These are phyloP conservation scores for Echinosophora koreensis DNA, from an alignment of 306 rosid genomes.

Conservation along the genomic window DNA sequence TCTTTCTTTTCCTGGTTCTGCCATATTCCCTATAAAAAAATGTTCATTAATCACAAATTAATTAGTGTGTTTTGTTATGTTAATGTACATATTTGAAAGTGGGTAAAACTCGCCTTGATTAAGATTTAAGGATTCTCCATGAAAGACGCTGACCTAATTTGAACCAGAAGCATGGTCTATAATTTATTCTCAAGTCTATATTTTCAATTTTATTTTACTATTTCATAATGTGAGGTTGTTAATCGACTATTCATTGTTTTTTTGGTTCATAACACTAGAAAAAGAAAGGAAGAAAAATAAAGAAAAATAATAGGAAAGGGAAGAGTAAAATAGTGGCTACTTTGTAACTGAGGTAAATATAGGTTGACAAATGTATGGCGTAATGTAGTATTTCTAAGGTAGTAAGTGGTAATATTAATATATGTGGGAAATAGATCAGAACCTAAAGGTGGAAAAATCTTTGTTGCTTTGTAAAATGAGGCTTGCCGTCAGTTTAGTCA, in stretches of 20 bases:
- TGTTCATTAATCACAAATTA: background rate
- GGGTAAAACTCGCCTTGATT: background rate
- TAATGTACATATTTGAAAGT: background rate
- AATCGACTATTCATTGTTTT: background rate
- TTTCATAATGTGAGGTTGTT: background rate
- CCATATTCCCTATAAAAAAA: slow-evolving; percentile 21
- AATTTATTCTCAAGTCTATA: background rate
- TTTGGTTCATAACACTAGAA: background rate
- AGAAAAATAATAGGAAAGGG: background rate
- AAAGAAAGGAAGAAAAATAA: background rate
- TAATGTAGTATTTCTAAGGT: background rate
- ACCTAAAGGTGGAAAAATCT: slow-evolving; percentile 5
- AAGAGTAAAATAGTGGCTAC: background rate
- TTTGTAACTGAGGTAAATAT: background rate
- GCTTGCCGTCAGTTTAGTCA: slow-evolving; percentile 24
- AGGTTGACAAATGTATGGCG: background rate
- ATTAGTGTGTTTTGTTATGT: background rate
- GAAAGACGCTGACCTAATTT: background rate
- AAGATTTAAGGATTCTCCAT: slow-evolving; percentile 20
- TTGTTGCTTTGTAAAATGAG: slow-evolving; percentile 21
- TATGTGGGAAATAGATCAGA: background rate
- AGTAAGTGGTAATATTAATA: background rate
- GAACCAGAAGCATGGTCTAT: background rate
- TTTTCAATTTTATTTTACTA: background rate
- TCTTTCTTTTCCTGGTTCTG: slow-evolving; percentile 21